Conservation (phyloP, 805 yeast genomes). For the Brettanomyces naardenensis region DNA sequence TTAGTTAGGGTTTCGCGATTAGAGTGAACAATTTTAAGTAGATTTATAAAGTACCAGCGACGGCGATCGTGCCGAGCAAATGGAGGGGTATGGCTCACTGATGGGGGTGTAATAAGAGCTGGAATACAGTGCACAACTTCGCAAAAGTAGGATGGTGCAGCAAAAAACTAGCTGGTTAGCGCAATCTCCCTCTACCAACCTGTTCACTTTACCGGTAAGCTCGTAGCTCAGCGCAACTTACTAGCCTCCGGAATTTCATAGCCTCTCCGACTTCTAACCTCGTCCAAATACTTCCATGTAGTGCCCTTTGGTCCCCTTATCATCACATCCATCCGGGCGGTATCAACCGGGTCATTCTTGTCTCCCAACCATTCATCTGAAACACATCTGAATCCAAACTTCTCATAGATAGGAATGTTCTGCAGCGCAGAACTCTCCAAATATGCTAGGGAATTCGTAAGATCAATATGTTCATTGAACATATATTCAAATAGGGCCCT, state of each 20-base stretch:
- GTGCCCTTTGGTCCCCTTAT: conserved; percentile 27
- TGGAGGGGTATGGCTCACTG: too few relatives aligned
- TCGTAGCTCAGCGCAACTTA: too few relatives aligned
- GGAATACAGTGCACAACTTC: too few relatives aligned
- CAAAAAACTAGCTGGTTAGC: too few relatives aligned
- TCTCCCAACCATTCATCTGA: conserved; percentile 39
- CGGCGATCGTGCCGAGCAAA: too few relatives aligned
- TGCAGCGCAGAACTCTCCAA: conserved; percentile 39
- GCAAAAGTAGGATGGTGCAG: too few relatives aligned
- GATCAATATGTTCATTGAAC: conserved; percentile 39
- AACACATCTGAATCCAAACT: conserved; percentile 41
- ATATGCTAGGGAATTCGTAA: conserved; percentile 32
- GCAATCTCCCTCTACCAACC: too few relatives aligned
- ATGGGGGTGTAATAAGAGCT: too few relatives aligned
- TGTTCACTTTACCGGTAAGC: neutral
- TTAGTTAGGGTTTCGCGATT: too few relatives aligned
- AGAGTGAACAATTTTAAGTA: too few relatives aligned
- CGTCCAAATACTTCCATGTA: conserved; percentile 21
- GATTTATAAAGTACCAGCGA: too few relatives aligned
- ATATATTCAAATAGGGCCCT: conserved; percentile 41
- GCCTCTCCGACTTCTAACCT: conserved; percentile 16
- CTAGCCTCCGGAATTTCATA: conserved; percentile 21
- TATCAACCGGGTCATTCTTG: conserved; percentile 19
- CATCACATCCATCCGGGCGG: conserved; percentile 33
- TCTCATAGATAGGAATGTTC: conserved; percentile 46